Conservation (phyloP, 2,329 filamentous ascomycete genomes). For the Nothopassalora personata region DNA sequence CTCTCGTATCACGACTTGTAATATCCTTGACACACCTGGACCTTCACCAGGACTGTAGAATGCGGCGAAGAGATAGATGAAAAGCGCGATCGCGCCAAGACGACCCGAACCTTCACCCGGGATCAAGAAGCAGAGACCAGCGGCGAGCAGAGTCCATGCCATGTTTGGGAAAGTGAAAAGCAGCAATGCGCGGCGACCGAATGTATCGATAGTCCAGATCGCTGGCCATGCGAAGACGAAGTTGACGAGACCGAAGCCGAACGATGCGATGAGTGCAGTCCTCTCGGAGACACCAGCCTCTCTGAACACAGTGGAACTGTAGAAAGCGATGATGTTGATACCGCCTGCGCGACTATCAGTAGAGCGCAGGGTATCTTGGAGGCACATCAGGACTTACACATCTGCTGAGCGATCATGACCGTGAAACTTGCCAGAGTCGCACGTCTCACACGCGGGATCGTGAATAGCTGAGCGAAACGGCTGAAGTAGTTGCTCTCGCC, state of each 20-base stretch:
- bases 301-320: conserved; percentile 33
- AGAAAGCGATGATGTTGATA: conserved; percentile 32
- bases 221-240: conserved; percentile 41
- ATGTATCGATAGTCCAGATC: conserved; percentile 35
- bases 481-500: conserved; percentile 37
- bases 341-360: conserved; percentile 1
- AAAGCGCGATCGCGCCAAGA: conserved; percentile 37
- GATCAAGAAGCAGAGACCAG: conserved; percentile 40
- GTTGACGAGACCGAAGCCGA: conserved; percentile 44
- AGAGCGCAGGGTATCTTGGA: background rate
- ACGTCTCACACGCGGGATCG: conserved; percentile 44
- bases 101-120: conserved; percentile 37
- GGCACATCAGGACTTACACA: conserved; percentile 12
- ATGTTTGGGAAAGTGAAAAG: conserved; percentile 44
- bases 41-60: conserved; percentile 41
- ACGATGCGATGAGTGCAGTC: conserved; percentile 36
- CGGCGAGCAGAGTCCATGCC: conserved; percentile 45
- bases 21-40: conserved; percentile 25
- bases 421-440: conserved; percentile 30
- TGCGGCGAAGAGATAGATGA: conserved; percentile 51
- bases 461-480: conserved; percentile 47
- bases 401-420: conserved; percentile 34
- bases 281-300: conserved; percentile 32
- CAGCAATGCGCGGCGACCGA: conserved; percentile 31
- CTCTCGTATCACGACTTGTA: no score